Conservation (phyloP, 2,329 filamentous ascomycete species). For the Chaetomium olivaceum region DNA sequence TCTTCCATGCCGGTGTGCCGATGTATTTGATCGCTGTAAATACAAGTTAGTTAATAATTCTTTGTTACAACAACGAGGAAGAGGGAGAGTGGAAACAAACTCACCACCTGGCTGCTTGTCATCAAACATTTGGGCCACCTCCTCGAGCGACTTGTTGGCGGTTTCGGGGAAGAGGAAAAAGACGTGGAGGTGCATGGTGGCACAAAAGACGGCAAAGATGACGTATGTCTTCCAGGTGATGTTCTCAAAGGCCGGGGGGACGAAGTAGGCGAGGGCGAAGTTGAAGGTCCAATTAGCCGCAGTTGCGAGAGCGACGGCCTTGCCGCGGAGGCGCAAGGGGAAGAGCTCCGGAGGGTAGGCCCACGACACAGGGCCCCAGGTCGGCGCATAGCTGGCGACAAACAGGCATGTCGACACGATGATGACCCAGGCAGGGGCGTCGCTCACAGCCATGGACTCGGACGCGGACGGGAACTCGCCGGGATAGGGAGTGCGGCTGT, state of each 20-base stretch:
- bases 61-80: neutral
- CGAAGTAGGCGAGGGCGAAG: constrained; percentile 44
- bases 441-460: constrained; percentile 51
- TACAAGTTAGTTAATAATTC: neutral
- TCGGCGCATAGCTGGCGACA: constrained; percentile 53
- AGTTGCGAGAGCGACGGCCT: constrained; percentile 40
- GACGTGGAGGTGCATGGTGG: constrained; percentile 39
- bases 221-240: constrained; percentile 43
- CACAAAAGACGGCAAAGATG: constrained; percentile 40
- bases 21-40: constrained; percentile 40
- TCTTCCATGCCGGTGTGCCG: constrained; percentile 47
- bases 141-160: constrained; percentile 41
- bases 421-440: constrained; percentile 55
- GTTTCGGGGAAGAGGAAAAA: constrained; percentile 41
- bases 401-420: constrained; percentile 68
- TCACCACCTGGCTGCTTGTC: constrained; percentile 38
- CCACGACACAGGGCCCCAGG: constrained; percentile 48
- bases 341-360: constrained; percentile 51
- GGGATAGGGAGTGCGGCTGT: constrained; percentile 40
- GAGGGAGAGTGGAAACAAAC: neutral
- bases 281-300: constrained; percentile 45
- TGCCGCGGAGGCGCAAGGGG: constrained; percentile 44
- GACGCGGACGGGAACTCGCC: constrained; percentile 43
- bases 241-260: constrained; percentile 41
- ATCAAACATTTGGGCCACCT: constrained; percentile 40